Evolutionary conservation across 441 rosid species (phyloP).

Genomic region (Syzygium syzygioides): DNA sequence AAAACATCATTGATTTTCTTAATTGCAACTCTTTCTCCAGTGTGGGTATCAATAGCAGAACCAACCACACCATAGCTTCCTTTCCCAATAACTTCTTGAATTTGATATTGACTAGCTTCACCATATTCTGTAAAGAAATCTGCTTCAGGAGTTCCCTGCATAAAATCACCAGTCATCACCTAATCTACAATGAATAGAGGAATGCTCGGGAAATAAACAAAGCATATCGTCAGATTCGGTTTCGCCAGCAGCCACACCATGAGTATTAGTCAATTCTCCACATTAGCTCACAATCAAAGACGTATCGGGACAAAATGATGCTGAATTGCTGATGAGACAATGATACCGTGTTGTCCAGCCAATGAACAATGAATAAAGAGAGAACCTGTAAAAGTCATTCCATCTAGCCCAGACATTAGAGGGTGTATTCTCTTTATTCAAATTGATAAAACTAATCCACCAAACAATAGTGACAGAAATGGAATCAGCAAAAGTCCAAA

Average conservation of each 20-base stretch:
- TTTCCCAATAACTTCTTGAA: conserved; percentile 3
- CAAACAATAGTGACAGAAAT: background rate
- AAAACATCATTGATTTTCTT: conserved; percentile 3
- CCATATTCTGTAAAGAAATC: conserved; percentile 1
- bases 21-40: background rate
- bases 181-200: background rate
- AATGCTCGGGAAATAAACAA: background rate
- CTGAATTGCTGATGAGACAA: background rate
- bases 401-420: background rate
- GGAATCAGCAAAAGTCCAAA: background rate
- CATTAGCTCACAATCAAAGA: background rate
- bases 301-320: background rate
- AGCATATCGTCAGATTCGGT: background rate
- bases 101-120: conserved; percentile 1
- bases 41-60: background rate
- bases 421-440: background rate
- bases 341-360: background rate
- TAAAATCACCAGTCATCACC: background rate
- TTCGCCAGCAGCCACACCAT: background rate
- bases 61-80: conserved; percentile 4
- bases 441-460: background rate
- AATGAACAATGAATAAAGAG: background rate
- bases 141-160: conserved; percentile 2
- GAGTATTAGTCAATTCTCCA: background rate
- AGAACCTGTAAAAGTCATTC: background rate